Conservation (phyloP, 2,329 filamentous ascomycete species). For the Neopestalotiopsis clavispora region DNA sequence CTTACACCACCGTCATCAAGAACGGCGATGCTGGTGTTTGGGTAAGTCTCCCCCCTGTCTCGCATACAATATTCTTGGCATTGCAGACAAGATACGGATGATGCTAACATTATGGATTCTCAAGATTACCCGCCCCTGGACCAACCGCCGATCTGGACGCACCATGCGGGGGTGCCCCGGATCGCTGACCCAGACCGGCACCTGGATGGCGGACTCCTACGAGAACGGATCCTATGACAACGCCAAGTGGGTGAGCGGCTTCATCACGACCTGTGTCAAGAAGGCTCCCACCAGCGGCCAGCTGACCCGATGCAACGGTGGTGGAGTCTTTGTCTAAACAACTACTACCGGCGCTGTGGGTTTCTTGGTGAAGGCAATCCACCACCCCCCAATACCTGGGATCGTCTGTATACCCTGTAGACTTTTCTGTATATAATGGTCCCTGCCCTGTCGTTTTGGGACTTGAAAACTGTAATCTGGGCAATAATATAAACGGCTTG, state of each 20-base stretch:
- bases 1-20: slow-evolving; percentile 13
- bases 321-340: neutral
- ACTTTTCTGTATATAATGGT: neutral
- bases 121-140: slow-evolving; percentile 6
- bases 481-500: neutral
- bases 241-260: slow-evolving; percentile 11
- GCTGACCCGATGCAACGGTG: slow-evolving; percentile 7
- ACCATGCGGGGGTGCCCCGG: slow-evolving; percentile 7
- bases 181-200: slow-evolving; percentile 6
- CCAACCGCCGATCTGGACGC: slow-evolving; percentile 6
- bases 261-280: slow-evolving; percentile 9
- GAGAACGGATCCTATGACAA: slow-evolving; percentile 7
- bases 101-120: neutral
- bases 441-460: neutral
- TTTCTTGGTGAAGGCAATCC: neutral
- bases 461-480: neutral
- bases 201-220: slow-evolving; percentile 9
- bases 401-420: neutral
- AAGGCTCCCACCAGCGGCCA: neutral
- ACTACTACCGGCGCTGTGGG: neutral
- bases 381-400: neutral
- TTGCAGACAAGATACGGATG: neutral
- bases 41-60: neutral
- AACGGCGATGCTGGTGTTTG: neutral
- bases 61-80: neutral